Conservation (phyloP, 1,139 yeast genomes). For the Geotrichum klebahnii region DNA sequence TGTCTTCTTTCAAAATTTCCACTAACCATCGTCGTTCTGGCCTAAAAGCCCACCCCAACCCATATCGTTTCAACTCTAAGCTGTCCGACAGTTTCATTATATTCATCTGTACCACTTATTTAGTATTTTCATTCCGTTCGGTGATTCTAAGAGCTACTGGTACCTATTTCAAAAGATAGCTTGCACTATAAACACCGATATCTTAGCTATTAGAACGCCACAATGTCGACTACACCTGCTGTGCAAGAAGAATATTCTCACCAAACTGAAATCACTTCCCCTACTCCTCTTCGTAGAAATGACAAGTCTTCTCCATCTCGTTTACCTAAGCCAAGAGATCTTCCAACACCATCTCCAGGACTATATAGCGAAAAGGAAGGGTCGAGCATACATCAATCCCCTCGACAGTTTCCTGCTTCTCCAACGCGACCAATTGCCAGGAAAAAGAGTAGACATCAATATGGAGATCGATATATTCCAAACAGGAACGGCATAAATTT, state of each 20-base stretch:
- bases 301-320: conserved; percentile 13
- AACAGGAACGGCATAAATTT: conserved; percentile 78
- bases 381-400: conserved; percentile 13
- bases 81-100: no score
- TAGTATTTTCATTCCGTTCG: no score
- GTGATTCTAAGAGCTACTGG: no score
- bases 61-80: neutral
- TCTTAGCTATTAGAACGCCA: neutral
- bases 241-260: neutral
- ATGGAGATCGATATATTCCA: conserved; percentile 81
- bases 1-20: no score
- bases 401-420: conserved; percentile 19
- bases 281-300: conserved; percentile 26
- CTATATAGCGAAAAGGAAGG: neutral
- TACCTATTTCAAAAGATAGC: neutral
- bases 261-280: conserved; percentile 23
- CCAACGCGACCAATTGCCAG: conserved; percentile 23
- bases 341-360: conserved; percentile 1
- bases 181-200: neutral
- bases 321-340: conserved; percentile 13
- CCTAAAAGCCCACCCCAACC: neutral
- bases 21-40: neutral
- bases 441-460: conserved; percentile 22
- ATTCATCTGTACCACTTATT: no score
- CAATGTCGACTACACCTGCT: conserved; percentile 2